Conservation (phyloP, 176 grass and related monocot genomes). For the Aegilops speltoides region DNA sequence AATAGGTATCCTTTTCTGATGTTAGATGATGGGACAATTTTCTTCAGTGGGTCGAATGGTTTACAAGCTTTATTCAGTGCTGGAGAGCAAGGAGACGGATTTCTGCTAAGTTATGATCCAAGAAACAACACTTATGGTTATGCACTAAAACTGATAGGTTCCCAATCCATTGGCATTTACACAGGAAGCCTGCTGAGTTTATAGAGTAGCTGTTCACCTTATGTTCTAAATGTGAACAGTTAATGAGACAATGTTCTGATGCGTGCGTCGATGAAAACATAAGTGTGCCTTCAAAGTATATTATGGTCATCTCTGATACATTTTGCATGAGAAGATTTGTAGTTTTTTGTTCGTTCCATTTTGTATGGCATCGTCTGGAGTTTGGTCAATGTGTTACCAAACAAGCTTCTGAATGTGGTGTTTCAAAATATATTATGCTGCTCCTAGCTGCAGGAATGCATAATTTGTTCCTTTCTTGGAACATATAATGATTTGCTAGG, state of each 20-base stretch:
- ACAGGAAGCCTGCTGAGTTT: neutral
- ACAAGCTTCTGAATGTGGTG: too few relatives aligned
- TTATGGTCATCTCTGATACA: too few relatives aligned
- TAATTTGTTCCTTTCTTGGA: neutral
- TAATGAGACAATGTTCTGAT: too few relatives aligned
- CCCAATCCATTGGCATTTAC: slow-evolving; percentile 4
- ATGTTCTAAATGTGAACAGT: too few relatives aligned
- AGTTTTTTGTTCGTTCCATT: too few relatives aligned
- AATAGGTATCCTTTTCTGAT: neutral
- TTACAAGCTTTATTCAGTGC: too few relatives aligned
- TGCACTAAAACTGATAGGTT: neutral
- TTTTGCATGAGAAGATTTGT: too few relatives aligned
- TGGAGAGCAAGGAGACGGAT: neutral
- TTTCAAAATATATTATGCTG: too few relatives aligned
- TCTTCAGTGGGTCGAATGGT: neutral
- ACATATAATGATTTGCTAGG: neutral
- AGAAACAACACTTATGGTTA: neutral
- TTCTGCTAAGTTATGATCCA: neutral
- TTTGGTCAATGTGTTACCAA: too few relatives aligned
- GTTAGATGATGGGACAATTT: neutral
- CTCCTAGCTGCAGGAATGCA: neutral
- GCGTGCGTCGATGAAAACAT: too few relatives aligned
- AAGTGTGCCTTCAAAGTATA: too few relatives aligned
- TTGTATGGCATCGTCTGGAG: too few relatives aligned
- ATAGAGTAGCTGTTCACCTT: neutral